Evolutionary conservation across 352 stramenopile genomes (phyloP), one percentile per base, ranked within the genome.

Genomic region (Hyaloperonospora arabidopsidis): DNA sequence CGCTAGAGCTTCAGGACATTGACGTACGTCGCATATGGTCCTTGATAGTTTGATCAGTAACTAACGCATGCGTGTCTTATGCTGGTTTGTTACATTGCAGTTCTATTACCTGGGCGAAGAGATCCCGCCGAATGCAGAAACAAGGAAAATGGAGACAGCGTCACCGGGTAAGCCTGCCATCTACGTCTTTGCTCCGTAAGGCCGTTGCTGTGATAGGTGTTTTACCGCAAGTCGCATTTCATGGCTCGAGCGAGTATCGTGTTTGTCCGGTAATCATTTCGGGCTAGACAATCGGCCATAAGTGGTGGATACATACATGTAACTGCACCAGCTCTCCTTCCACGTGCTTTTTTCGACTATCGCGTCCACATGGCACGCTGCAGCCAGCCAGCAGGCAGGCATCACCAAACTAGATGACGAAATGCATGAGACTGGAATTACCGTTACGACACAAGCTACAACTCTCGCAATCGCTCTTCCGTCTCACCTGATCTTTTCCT

Each of bases 1-100:
- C 79, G 66, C 78, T 98, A 14, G 86, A 97, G 52, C 67, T 98
- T 15, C 64, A 93, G 45, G 79, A 90, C 56, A 80, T 95, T 48
- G 65, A 79, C 60, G 74, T 83, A 72, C 25, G 54, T 25, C 35
- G 15, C 25, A 22, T 51, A 32, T 32, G 25, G 25, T 32, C 25
- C 25, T 41, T 22, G 22, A n/a, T 46, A 12, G 25, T 46, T 18
- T 18, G 8, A 25, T 29, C 34, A 19, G 35, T 44, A 25, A 44
- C 34, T 53, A 23, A 61, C 44, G 25, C 22, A 19, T 54, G 21
- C 21, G n/a, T n/a, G n/a, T n/a, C 0, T 32, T 55, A 51, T 43
- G 13, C 32, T 45, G 48, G 2, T 54, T 47, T 32, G 40, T 48
- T 32, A 7, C 45, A 19, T 2, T 58, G 17, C 61, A 87, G 63